A percentile compares a stretch with the other conserved stretches of the same genome.
Evolutionary conservation across 306 rosid genomes (phyloP).

Genomic region (Cucumis cinereus): DNA sequence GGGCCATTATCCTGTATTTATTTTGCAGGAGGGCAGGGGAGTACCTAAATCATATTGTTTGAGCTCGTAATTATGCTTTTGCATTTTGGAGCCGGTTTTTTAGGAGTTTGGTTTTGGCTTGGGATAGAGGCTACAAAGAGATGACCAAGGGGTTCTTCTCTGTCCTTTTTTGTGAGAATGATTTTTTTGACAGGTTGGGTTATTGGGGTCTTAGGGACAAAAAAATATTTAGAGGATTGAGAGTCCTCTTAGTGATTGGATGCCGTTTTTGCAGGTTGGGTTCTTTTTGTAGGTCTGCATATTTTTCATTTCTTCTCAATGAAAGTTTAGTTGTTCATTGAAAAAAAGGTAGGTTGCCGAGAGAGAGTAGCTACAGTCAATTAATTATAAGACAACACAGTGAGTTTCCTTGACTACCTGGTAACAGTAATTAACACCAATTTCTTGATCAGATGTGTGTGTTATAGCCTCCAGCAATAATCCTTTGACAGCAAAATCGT

Average conservation of each 20-base stretch:
- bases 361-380: not conserved
- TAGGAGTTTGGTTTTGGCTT: not conserved
- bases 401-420: slow-evolving; percentile 38
- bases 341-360: not conserved
- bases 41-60: not conserved
- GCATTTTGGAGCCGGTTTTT: not conserved
- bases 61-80: not conserved
- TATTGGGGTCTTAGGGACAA: not conserved
- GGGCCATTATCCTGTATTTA: not conserved
- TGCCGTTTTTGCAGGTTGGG: not conserved
- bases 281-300: not conserved
- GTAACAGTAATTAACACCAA: slow-evolving; percentile 50
- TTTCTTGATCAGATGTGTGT: slow-evolving; percentile 52
- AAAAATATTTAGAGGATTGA: not conserved
- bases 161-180: not conserved
- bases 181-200: not conserved
- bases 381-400: not conserved
- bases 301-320: not conserved
- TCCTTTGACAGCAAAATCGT: slow-evolving; percentile 67
- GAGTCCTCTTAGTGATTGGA: not conserved
- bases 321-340: not conserved
- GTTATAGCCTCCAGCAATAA: slow-evolving; percentile 75
- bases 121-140: not conserved
- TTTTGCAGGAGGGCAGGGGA: not conserved
- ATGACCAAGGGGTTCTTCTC: not conserved